phyloP scores from a whole-genome alignment of 192 early-diverging fungal species.

The Rhizophagus clarus region DNA sequence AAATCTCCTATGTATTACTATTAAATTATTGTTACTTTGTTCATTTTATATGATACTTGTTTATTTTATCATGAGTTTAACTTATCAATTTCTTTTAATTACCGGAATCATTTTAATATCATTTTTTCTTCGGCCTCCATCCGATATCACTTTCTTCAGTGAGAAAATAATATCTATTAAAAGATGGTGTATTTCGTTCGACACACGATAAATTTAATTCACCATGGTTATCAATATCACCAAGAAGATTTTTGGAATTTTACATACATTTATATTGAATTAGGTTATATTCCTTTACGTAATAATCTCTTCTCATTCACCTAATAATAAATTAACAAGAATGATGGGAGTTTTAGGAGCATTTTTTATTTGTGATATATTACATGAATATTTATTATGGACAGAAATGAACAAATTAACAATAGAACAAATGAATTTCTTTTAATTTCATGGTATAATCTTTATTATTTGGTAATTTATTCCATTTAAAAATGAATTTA shows the following conservation, averaged over 20 bases:
- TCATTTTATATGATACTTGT: background rate
- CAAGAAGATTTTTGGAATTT: background rate
- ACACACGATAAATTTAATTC: background rate
- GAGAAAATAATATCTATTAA: background rate
- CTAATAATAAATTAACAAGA: too few relatives aligned
- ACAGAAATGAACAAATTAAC: too few relatives aligned
- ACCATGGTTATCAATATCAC: background rate
- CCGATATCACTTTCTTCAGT: background rate
- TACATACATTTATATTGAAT: background rate
- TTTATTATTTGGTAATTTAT: too few relatives aligned
- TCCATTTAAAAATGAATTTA: too few relatives aligned
- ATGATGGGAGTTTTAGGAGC: too few relatives aligned
- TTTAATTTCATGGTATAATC: too few relatives aligned
- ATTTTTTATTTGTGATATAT: too few relatives aligned
- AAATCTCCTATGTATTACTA: background rate
- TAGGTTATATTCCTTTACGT: background rate
- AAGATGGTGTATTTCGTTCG: background rate
- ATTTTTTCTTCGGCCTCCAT: background rate
- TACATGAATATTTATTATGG: too few relatives aligned
- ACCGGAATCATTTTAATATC: background rate
- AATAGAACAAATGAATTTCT: too few relatives aligned
- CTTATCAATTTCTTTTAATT: background rate
- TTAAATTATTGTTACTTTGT: background rate
- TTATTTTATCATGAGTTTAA: background rate
- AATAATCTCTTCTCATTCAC: background rate